Evolutionary conservation across 371 early-diverging fungal genomes (phyloP), one percentile per base, ranked within the genome.

Genomic region (Fennellomyces sp.): DNA sequence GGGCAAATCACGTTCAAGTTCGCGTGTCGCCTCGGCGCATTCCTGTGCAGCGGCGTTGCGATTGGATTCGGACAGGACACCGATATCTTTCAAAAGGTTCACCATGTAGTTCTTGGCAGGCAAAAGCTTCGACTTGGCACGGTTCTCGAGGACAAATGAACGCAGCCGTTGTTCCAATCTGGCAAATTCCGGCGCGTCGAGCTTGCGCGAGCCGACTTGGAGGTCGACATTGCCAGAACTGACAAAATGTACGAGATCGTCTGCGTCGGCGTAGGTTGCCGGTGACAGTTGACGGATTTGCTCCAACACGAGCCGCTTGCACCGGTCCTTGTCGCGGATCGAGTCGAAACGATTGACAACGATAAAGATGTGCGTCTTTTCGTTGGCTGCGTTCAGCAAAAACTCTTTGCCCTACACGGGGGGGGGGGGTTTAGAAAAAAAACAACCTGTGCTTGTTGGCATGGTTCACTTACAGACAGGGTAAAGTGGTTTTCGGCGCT

Each of bases 401-500:
- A 98, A 98, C 79, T 98, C 95, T 59, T 91, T 90, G 38, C 94
- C 96, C 93, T 91, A n/a, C n/a, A n/a, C n/a, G n/a, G n/a, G n/a
- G 65, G 26, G n/a, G n/a, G n/a, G n/a, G n/a, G n/a, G n/a, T n/a
- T n/a, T n/a, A n/a, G n/a, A 38, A 29, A 30, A 58, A 17, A 6
- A n/a, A 33, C 35, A 33, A 31, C 21, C n/a, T n/a, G n/a, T n/a
- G n/a, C n/a, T n/a, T n/a, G n/a, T n/a, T n/a, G n/a, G n/a, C n/a
- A n/a, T n/a, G n/a, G 27, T 29, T 51, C 17, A 80, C 85, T 76
- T 75, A 89, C 92, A 41, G 96, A 96, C 31, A 97, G 86, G 2
- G 99, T 98, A 65, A 98, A 97, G 70, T 97, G 97, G 68, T 98
- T 97, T 71, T 95, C 97, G n/a, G 99, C 97, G 67, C 94, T 94